A percentile compares a stretch with the other conserved stretches of the same genome.
Conservation (phyloP, 371 early-diverging fungal species). For the Blastocladiella emersonii region DNA sequence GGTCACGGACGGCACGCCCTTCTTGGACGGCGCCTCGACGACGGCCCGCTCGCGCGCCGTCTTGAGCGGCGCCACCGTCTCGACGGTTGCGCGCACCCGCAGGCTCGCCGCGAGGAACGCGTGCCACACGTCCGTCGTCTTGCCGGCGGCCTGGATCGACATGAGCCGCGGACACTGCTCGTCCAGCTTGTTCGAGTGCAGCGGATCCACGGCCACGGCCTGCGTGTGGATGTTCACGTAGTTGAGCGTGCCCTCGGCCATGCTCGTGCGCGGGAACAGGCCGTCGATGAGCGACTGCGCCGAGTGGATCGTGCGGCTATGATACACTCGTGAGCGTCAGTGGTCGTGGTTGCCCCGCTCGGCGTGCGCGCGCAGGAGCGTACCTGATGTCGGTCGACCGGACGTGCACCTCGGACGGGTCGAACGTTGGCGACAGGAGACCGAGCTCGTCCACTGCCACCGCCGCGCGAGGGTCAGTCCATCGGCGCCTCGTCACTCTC, state of each 20-base stretch:
- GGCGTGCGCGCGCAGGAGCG: too few relatives aligned
- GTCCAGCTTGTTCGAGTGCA: constrained; percentile 6
- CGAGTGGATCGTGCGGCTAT: not conserved
- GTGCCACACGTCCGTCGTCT: not conserved
- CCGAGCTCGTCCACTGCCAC: not conserved
- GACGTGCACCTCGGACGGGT: not conserved
- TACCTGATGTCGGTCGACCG: not conserved
- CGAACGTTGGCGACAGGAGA: not conserved
- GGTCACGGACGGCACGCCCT: not conserved
- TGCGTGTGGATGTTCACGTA: not conserved
- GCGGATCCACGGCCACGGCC: not conserved
- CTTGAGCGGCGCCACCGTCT: not conserved
- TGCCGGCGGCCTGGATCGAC: not conserved
- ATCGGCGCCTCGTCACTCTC: not conserved
- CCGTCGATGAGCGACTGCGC: not conserved
- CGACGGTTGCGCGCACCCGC: not conserved
- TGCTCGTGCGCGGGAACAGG: not conserved
- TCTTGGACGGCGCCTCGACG: not conserved
- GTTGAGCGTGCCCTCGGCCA: not conserved
- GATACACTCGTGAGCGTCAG: too few relatives aligned
- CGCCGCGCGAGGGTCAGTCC: too few relatives aligned
- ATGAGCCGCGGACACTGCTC: not conserved
- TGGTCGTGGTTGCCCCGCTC: too few relatives aligned
- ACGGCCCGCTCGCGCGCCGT: not conserved
- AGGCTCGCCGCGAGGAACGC: not conserved